phyloP scores from a whole-genome alignment of 1,284 basidiomycete species.

The Entoloma clypeatum region DNA sequence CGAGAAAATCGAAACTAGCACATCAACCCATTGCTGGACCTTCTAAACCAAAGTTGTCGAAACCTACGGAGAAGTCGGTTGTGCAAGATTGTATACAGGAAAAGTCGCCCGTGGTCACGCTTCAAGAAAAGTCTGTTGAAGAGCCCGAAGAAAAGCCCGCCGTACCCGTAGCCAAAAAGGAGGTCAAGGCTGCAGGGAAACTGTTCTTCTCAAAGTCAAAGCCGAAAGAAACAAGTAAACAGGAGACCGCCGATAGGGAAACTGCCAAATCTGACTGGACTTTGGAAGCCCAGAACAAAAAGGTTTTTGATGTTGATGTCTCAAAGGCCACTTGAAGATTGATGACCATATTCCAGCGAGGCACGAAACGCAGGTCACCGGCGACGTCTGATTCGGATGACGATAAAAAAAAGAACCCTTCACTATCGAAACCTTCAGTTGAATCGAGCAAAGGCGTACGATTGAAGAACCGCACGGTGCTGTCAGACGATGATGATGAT shows the following conservation, averaged over 20 bases:
- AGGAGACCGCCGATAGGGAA: conserved; percentile 22
- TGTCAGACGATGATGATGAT: too few species aligned
- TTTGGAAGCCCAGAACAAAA: conserved; percentile 9
- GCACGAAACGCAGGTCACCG: conserved; percentile 53
- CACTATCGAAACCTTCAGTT: conserved; percentile 16
- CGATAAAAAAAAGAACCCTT: conserved; percentile 29
- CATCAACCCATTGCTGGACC: conserved; percentile 29
- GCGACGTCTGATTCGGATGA: conserved; percentile 49
- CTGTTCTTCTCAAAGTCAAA: conserved; percentile 66
- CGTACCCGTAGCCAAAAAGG: too few species aligned
- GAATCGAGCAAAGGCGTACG: conserved; percentile 18
- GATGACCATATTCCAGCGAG: conserved; percentile 37
- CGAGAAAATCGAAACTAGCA: conserved; percentile 15
- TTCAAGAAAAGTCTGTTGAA: conserved; percentile 21
- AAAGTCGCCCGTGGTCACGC: too few species aligned
- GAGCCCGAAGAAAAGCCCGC: conserved; percentile 34
- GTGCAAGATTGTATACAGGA: conserved; percentile 20
- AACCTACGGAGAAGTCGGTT: conserved; percentile 11
- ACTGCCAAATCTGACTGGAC: conserved; percentile 13
- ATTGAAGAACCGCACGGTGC: too few species aligned
- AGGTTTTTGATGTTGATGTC: neutral
- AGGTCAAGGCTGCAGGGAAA: conserved; percentile 52
- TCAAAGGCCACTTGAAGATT: conserved; percentile 4
- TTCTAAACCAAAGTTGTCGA: conserved; percentile 23
- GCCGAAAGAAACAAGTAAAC: conserved; percentile 35